These are phyloP conservation scores for Lyophyllum atratum DNA, from an alignment of 768 basidiomycete species.

Conservation along the genomic window DNA sequence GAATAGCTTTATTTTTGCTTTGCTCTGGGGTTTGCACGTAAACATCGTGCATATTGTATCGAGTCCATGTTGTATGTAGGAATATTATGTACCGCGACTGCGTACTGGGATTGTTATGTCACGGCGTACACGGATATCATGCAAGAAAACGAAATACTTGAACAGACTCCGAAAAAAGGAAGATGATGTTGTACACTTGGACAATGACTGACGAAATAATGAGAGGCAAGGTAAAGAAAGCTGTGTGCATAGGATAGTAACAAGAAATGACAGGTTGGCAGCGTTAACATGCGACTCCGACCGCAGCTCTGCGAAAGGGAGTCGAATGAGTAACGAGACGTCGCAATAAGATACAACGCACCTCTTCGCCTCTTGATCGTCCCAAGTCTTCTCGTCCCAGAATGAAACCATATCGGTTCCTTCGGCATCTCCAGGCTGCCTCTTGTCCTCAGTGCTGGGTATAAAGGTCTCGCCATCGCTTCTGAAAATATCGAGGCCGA, in stretches of 20 bases:
- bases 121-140: not conserved
- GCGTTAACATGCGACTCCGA: slow-evolving; percentile 11
- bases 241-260: not conserved
- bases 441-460: slow-evolving; percentile 6
- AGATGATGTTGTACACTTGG: not conserved
- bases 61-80: not conserved
- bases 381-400: slow-evolving; percentile 20
- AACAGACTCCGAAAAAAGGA: not conserved
- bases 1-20: slow-evolving; percentile 6
- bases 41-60: not conserved
- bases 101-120: not conserved
- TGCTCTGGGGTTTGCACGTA: not conserved
- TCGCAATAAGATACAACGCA: not conserved
- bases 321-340: not conserved
- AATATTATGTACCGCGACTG: not conserved
- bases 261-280: not conserved
- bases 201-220: not conserved
- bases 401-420: slow-evolving; percentile 14
- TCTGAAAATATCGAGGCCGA: slow-evolving; percentile 23
- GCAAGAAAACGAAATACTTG: not conserved
- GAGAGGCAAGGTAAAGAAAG: not conserved
- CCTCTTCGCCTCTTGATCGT: slow-evolving; percentile 1
- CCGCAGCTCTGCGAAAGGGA: not conserved
- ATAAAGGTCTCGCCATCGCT: slow-evolving; percentile 10
- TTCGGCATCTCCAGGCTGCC: not conserved